Evolutionary conservation across 345 rosid species (phyloP).

Genomic region (Gossypioides kirkii): DNA sequence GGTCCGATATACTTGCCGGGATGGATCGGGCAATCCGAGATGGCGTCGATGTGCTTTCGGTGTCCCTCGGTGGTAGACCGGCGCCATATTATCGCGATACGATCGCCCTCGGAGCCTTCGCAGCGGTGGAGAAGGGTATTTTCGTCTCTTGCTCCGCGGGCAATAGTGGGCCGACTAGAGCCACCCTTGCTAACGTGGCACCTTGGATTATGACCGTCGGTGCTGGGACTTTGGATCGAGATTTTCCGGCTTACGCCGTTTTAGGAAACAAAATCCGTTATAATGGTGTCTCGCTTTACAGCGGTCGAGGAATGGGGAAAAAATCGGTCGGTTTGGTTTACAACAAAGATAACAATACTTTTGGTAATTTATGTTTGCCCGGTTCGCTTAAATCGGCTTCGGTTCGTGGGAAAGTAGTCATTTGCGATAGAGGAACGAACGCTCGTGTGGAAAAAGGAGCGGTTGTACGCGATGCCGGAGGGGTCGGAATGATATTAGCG

Average conservation of each 20-base stretch:
- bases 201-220: conserved; percentile 97
- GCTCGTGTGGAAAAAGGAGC: conserved; percentile 78
- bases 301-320: conserved; percentile 56
- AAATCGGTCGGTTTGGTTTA: conserved; percentile 50
- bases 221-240: conserved; percentile 78
- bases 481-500: conserved; percentile 79
- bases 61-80: conserved; percentile 76
- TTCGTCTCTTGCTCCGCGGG: conserved; percentile 83
- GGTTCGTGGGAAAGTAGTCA: conserved; percentile 65
- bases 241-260: conserved; percentile 60
- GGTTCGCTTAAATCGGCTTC: conserved; percentile 54
- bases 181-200: conserved; percentile 71
- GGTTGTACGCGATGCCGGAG: conserved; percentile 74
- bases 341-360: conserved; percentile 30
- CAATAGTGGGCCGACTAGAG: conserved; percentile 58
- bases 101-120: conserved; percentile 62
- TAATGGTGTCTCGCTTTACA: conserved; percentile 67
- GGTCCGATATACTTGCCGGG: conserved; percentile 75
- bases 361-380: conserved; percentile 53
- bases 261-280: conserved; percentile 45
- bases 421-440: conserved; percentile 74
- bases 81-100: conserved; percentile 58
- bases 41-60: conserved; percentile 77
- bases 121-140: conserved; percentile 74
- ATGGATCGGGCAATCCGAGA: conserved; percentile 71